A percentile compares a stretch with the other conserved stretches of the same genome.
phyloP scores from a whole-genome alignment of 2,329 filamentous ascomycete genomes.

The Lasiodiplodia citricola region DNA sequence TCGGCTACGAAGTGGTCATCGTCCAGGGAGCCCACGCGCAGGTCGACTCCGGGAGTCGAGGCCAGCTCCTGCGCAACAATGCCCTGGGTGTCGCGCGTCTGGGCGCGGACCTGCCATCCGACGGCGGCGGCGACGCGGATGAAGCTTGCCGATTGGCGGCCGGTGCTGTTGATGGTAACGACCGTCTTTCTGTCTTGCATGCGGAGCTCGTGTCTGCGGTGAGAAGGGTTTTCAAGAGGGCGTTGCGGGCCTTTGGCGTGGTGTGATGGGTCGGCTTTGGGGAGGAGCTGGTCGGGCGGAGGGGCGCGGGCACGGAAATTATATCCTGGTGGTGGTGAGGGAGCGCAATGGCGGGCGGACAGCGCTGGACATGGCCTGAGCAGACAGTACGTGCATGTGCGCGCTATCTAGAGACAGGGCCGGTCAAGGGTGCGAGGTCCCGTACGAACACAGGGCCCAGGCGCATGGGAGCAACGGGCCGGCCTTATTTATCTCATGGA shows the following conservation, averaged over 20 bases:
- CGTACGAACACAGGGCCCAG: conserved; percentile 20
- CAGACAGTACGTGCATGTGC: conserved; percentile 22
- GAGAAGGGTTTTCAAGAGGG: background rate
- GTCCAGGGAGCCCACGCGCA: conserved; percentile 68
- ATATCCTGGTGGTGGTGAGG: conserved; percentile 21
- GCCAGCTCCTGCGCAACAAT: conserved; percentile 87
- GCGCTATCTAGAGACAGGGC: conserved; percentile 10
- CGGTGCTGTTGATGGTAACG: conserved; percentile 93
- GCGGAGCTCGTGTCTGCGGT: conserved; percentile 31
- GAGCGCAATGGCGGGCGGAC: conserved; percentile 17
- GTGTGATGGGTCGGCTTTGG: conserved; percentile 11
- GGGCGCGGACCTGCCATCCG: conserved; percentile 90
- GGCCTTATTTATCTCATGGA: conserved; percentile 24
- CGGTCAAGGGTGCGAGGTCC: conserved; percentile 4
- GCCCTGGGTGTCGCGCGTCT: conserved; percentile 84
- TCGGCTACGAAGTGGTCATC: conserved; percentile 78
- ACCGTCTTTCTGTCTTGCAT: conserved; percentile 69
- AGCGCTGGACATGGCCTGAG: conserved; percentile 27
- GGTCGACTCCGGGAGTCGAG: conserved; percentile 79
- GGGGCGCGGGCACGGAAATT: conserved; percentile 13
- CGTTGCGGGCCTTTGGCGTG: conserved; percentile 5
- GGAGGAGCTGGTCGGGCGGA: background rate
- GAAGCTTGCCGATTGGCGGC: conserved; percentile 92
- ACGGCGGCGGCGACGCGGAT: conserved; percentile 93
- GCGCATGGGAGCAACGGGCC: conserved; percentile 26